Evolutionary conservation across 1,139 yeast genomes (phyloP).

Genomic region (Taphrina betulina): DNA sequence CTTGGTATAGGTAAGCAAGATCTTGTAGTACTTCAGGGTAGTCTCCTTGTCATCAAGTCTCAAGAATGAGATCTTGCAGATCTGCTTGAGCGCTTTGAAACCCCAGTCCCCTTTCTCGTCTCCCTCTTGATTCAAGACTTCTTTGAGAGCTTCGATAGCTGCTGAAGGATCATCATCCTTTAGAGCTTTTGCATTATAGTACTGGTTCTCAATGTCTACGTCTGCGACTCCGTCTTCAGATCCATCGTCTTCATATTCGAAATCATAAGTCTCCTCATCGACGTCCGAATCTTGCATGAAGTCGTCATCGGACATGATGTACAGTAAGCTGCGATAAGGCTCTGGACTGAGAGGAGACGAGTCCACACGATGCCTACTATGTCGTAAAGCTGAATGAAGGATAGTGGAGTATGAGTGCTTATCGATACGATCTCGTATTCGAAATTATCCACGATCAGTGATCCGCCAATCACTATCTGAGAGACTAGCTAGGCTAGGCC

Average conservation of each 20-base stretch:
- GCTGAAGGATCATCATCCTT: slow-evolving; percentile 59
- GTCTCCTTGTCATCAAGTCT: slow-evolving; percentile 42
- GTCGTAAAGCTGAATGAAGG: too few species aligned
- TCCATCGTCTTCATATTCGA: slow-evolving; percentile 63
- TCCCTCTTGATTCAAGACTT: slow-evolving; percentile 43
- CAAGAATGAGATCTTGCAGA: slow-evolving; percentile 55
- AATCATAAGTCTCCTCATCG: slow-evolving; percentile 51
- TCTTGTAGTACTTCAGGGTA: slow-evolving; percentile 44
- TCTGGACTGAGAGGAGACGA: too few species aligned
- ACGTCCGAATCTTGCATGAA: slow-evolving; percentile 31
- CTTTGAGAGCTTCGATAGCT: slow-evolving; percentile 52
- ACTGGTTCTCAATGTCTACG: slow-evolving; percentile 52
- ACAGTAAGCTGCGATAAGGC: too few species aligned
- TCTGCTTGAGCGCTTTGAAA: slow-evolving; percentile 66
- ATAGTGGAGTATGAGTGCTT: too few species aligned
- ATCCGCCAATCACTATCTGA: too few species aligned
- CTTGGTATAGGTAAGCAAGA: slow-evolving; percentile 44
- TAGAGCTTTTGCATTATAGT: slow-evolving; percentile 61
- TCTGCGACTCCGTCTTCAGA: slow-evolving; percentile 44
- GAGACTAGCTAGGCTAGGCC: too few species aligned
- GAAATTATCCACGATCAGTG: too few species aligned
- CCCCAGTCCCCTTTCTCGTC: slow-evolving; percentile 44
- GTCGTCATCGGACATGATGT: slow-evolving; percentile 27
- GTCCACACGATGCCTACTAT: too few species aligned
- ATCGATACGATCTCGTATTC: too few species aligned